These are phyloP conservation scores for Entomophthora muscae DNA, from an alignment of 371 early-diverging fungal genomes.

Conservation along the genomic window DNA sequence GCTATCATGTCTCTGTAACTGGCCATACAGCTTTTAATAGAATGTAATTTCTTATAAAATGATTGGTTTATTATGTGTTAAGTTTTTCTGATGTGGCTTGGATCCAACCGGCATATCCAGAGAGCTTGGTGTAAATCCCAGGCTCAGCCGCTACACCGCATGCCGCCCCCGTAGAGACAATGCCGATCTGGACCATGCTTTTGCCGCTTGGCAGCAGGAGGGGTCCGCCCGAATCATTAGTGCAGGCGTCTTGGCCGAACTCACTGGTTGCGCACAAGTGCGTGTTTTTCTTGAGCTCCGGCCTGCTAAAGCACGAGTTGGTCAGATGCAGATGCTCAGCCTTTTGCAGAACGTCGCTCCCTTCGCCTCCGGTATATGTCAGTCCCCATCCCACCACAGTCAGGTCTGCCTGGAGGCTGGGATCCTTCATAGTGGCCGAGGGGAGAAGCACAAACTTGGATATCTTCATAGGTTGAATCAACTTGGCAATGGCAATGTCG, in stretches of 20 bases:
- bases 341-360: background rate
- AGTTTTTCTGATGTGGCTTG: too few species aligned
- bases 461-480: background rate
- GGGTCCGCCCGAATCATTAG: slow-evolving; percentile 5
- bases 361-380: background rate
- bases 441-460: background rate
- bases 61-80: too few species aligned
- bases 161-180: background rate
- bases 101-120: too few species aligned
- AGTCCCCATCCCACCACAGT: slow-evolving; percentile 1
- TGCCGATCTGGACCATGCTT: background rate
- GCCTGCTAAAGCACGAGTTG: background rate
- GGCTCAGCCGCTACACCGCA: background rate
- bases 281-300: background rate
- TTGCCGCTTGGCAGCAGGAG: background rate
- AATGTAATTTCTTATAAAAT: too few species aligned
- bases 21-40: too few species aligned
- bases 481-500: background rate
- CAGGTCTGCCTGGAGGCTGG: background rate
- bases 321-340: background rate
- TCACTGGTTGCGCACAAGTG: slow-evolving; percentile 1
- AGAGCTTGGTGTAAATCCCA: too few species aligned
- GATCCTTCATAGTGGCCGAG: background rate
- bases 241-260: background rate
- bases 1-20: too few species aligned